Conservation (phyloP, 164 flowering plant species). For the Annona cherimola region DNA sequence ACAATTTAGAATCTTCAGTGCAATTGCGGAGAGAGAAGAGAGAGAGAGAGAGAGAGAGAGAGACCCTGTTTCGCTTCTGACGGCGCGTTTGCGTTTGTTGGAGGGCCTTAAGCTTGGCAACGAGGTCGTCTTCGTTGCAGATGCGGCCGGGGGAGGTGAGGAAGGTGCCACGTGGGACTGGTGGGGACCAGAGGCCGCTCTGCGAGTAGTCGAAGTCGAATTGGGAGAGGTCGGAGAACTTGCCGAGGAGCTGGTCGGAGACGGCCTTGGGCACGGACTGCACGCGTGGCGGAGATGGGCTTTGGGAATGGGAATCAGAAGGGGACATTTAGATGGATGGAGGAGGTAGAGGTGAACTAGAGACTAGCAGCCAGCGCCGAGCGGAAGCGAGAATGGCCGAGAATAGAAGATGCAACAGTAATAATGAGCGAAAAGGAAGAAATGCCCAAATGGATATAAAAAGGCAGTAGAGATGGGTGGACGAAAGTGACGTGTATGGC, state of each 20-base stretch:
- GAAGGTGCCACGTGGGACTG: slow-evolving; percentile 39
- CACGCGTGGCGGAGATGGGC: slow-evolving; percentile 19
- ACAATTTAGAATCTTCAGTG: not conserved
- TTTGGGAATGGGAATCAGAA: slow-evolving; percentile 1
- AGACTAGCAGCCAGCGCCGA: no score
- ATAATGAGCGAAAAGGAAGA: not conserved
- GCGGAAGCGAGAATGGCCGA: slow-evolving; percentile 1
- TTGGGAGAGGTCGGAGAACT: slow-evolving; percentile 56
- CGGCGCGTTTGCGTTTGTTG: slow-evolving; percentile 1
- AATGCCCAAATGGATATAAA: no score
- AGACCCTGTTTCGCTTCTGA: slow-evolving; percentile 4
- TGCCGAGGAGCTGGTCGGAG: slow-evolving; percentile 58
- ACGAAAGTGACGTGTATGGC: slow-evolving; percentile 2
- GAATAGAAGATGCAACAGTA: no score
- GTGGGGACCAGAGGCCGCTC: slow-evolving; percentile 87
- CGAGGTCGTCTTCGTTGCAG: slow-evolving; percentile 22
- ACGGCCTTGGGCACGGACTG: slow-evolving; percentile 45
- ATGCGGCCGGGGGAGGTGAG: slow-evolving; percentile 44
- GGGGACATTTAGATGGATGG: not conserved
- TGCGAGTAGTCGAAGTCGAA: slow-evolving; percentile 56
- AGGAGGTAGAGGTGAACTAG: not conserved
- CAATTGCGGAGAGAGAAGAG: no score
- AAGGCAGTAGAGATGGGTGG: not conserved
- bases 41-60: not conserved
- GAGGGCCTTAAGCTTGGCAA: slow-evolving; percentile 14